A percentile compares a stretch with the other conserved stretches of the same genome.
Evolutionary conservation across 1,139 yeast species (phyloP).

Genomic region (Yamadazyma triangularis): DNA sequence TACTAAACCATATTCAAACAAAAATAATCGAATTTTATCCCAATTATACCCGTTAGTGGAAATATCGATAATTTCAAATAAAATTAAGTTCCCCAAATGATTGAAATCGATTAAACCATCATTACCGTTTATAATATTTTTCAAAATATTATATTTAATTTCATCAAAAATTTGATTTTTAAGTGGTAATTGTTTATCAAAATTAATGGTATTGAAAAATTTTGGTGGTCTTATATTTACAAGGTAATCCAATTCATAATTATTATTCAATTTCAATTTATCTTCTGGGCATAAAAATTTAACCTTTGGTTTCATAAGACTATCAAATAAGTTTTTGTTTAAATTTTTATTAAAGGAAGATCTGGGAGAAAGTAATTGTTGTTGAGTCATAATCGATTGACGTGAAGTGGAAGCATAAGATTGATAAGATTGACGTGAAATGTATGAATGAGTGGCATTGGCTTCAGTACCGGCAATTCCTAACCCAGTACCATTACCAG

Average conservation of each 20-base stretch:
- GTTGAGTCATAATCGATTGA: constrained; percentile 3
- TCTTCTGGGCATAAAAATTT: constrained; percentile 13
- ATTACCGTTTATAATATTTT: constrained; percentile 10
- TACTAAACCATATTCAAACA: constrained; percentile 38
- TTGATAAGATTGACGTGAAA: background rate
- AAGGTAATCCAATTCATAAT: constrained; percentile 15
- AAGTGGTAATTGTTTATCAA: constrained; percentile 12
- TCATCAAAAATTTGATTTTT: constrained; percentile 14
- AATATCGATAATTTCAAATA: constrained; percentile 43
- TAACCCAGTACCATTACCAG: background rate
- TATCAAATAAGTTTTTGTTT: constrained; percentile 13
- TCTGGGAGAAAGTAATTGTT: constrained; percentile 14
- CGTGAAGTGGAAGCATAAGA: background rate
- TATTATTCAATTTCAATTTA: constrained; percentile 8
- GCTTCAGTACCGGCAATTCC: background rate
- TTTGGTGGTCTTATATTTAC: constrained; percentile 25
- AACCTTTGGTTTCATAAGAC: constrained; percentile 18
- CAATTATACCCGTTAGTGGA: constrained; percentile 33
- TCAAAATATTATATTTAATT: constrained; percentile 10
- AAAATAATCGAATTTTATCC: constrained; percentile 31
- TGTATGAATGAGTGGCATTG: background rate
- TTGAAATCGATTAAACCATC: constrained; percentile 12
- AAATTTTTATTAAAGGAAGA: constrained; percentile 13
- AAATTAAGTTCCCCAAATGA: constrained; percentile 15
- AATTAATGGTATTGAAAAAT: constrained; percentile 12